Percentiles rank a stretch among this genome's conserved stretches.
phyloP scores from a whole-genome alignment of 2,329 filamentous ascomycete genomes.

The Harringtonia lauricola region DNA sequence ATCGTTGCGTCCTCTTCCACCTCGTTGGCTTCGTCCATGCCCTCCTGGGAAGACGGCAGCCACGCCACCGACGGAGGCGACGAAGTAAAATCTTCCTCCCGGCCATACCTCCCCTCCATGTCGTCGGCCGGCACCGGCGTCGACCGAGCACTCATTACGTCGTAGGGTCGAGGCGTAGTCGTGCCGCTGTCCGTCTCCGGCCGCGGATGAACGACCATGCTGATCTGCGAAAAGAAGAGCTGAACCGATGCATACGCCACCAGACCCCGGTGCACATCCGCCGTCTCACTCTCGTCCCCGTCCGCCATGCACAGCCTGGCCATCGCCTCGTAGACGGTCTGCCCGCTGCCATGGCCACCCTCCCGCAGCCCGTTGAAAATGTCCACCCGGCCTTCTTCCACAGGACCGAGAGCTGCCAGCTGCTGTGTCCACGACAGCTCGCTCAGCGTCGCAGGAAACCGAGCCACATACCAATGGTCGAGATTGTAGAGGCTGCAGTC shows the following conservation, averaged over 20 bases:
- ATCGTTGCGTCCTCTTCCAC: constrained; percentile 16
- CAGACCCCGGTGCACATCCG: constrained; percentile 4
- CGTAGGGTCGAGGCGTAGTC: no score
- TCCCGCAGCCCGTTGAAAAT: constrained; percentile 3
- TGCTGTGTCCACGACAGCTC: constrained; percentile 3
- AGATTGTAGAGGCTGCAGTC: constrained; percentile 7
- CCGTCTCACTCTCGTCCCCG: background rate
- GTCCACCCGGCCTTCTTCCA: background rate
- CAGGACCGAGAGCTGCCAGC: constrained; percentile 2
- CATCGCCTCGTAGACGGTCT: constrained; percentile 8
- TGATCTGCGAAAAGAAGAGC: constrained; percentile 12
- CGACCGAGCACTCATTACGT: background rate
- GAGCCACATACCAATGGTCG: background rate
- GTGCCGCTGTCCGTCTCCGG: background rate
- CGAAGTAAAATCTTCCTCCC: constrained; percentile 2
- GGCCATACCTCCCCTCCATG: no score
- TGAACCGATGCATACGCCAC: constrained; percentile 7
- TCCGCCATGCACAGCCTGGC: constrained; percentile 4
- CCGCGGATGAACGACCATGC: constrained; percentile 9
- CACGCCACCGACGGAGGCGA: constrained; percentile 4
- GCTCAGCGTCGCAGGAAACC: constrained; percentile 6
- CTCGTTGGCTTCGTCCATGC: constrained; percentile 1
- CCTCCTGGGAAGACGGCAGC: constrained; percentile 8
- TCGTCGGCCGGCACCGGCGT: background rate
- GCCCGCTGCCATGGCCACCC: background rate